Evolutionary conservation across 371 early-diverging fungal species (phyloP).

Genomic region (Actinomortierella wolfii): DNA sequence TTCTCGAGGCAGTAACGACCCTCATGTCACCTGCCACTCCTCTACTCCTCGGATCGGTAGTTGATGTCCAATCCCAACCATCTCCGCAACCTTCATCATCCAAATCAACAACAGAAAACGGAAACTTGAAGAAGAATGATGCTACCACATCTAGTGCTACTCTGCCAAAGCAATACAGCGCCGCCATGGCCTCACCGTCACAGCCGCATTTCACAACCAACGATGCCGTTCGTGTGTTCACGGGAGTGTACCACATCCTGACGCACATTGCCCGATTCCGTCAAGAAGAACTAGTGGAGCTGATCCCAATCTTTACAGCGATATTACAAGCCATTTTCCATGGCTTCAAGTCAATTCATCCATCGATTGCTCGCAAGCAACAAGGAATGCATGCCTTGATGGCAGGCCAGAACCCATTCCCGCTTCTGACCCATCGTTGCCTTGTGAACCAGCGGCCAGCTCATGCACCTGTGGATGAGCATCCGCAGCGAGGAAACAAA

Average conservation of each 20-base stretch:
- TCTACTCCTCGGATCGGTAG: constrained; percentile 1
- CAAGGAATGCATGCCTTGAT: constrained; percentile 31
- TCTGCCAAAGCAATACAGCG: constrained; percentile 10
- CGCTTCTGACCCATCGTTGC: constrained; percentile 20
- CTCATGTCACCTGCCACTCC: constrained; percentile 34
- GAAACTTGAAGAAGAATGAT: too few relatives aligned
- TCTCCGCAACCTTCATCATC: not conserved
- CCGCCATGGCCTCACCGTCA: constrained; percentile 47
- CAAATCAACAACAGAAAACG: not conserved
- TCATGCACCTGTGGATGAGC: not conserved
- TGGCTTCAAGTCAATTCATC: constrained; percentile 64
- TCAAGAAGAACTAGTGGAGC: constrained; percentile 52
- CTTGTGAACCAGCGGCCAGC: too few relatives aligned
- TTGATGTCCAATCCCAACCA: too few relatives aligned
- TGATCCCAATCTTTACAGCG: constrained; percentile 54
- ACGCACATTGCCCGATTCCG: constrained; percentile 51
- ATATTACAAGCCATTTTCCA: constrained; percentile 56
- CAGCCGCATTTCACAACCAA: constrained; percentile 45
- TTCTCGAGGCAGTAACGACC: constrained; percentile 24
- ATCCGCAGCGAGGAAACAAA: constrained; percentile 3
- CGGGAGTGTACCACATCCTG: constrained; percentile 51
- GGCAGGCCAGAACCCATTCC: constrained; percentile 30
- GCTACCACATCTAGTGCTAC: not conserved
- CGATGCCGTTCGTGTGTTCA: constrained; percentile 49
- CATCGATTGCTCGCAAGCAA: constrained; percentile 49